Base-by-base conservation (phyloP, 768 basidiomycete species). In the Leccinum rimulosum region DNA sequence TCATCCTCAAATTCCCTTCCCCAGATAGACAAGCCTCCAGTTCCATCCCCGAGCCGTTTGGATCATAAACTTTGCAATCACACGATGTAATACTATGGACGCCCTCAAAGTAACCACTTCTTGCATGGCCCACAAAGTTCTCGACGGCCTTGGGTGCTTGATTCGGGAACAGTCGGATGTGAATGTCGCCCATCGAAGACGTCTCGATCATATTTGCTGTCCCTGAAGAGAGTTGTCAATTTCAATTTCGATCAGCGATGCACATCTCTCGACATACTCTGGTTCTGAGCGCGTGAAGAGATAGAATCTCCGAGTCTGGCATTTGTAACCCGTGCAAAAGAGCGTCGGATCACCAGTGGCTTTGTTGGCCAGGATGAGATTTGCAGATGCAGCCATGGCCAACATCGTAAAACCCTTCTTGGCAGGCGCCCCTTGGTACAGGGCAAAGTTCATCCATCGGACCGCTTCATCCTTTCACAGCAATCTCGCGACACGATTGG, bases 11-110 rank as follows among this genome's bases (percentile, higher is more conserved):
- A 95, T 45, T 94, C 91, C 56, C 77, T 73, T 3, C 87, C 93
- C 93, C 95, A 97, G 59, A 96, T 92, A 12, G 90, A 93, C 52
- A 81, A 85, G 14, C 95, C 95, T 17, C 94, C 94, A 1, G 94
- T 95, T 6, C 94, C 95, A 74, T 97, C 93, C 22, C 92, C 94
- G n/a, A 95, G 76, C 94, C 5, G 94, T 96, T 79, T 97, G 95
- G 57, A 97, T 90, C 95, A 96, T 96, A 70, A 99, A 99, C 76
- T 99, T 98, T 61, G 93, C 84, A 70, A 99, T 99, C 63, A 98
- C 92, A 58, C 97, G 90, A 73, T 99, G 97, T 80, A 98, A 98
- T 68, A 98, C 61, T 22, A 22, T 22, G 84, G 58, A 97, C 80
- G 12, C 89, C 87, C 71, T 99, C 96, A 68, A 89, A 98, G 76